Evolutionary conservation across 2,329 filamentous ascomycete genomes (phyloP), one percentile per base, ranked within the genome.

Genomic region (Apiospora rasikravindrae): DNA sequence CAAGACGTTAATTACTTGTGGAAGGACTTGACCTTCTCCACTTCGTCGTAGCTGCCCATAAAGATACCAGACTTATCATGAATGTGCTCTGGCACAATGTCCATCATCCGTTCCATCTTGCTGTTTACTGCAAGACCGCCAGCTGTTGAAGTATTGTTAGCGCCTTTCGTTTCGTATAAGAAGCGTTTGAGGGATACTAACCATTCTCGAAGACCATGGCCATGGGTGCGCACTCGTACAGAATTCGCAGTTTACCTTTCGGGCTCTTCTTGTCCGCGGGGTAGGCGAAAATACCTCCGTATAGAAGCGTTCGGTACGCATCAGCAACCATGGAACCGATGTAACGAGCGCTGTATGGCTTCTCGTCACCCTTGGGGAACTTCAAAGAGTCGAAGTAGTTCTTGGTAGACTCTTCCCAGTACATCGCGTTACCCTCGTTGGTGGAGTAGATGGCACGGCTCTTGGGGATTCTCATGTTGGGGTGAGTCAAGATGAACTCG

Each of bases 171-270:
- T 66, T 6, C 10, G 10, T 26, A 24, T 26, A 11, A 49, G 53
- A 33, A 51, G 29, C 7, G 37, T 2, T 2, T n/a, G 40, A n/a
- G 24, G 2, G 29, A 2, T 8, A 86, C 92, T 85, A 83, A 96
- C 94, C 96, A 84, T 99, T 98, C 85, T 99, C 96, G 83, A 99
- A 98, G 8, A 99, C 90, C 92, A 98, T 93, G 33, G 96, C 96
- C 96, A 99, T 99, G 51, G 96, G 96, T 19, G 96, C 96, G 82
- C 96, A 99, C 87, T 99, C 96, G 85, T 99, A 99, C 78, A 99
- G 83, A 77, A 99, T 99, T 76, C 96, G 90, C 77, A 99, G 89
- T 88, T 99, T 99, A 77, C 96, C 96, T 90, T 98, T 99, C 75
- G 95, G 94, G 80, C 93, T 97, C 91, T 99, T 98, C 88, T 95